Conservation (phyloP, 352 stramenopile species). For the Globisporangium iwayamae region DNA sequence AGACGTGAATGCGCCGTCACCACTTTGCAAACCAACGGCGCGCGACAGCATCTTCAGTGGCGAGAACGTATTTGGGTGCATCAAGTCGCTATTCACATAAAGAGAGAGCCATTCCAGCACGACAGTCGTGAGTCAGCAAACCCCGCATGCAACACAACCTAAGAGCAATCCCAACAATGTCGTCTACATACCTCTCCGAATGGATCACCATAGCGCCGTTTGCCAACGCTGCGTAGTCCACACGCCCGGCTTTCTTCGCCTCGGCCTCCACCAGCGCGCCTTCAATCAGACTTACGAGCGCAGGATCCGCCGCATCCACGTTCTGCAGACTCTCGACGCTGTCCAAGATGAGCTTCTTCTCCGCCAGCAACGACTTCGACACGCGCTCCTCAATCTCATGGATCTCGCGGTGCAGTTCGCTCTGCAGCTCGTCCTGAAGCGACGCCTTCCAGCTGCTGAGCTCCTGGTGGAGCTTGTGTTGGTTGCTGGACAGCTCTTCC, state of each 20-base stretch:
- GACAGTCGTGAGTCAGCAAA: too few species aligned
- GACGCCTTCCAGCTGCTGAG: conserved; percentile 26
- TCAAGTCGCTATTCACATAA: conserved; percentile 43
- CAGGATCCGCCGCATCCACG: conserved; percentile 54
- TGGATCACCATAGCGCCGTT: conserved; percentile 65
- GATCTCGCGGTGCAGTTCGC: conserved; percentile 47
- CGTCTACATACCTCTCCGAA: conserved; percentile 38
- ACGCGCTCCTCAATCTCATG: conserved; percentile 56
- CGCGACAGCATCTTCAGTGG: conserved; percentile 27
- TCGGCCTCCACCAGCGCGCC: conserved; percentile 27
- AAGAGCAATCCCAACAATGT: background rate
- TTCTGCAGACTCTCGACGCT: conserved; percentile 47
- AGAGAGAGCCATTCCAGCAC: background rate
- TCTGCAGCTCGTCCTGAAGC: conserved; percentile 32
- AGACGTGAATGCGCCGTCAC: conserved; percentile 53
- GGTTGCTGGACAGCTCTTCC: conserved; percentile 5
- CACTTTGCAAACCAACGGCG: conserved; percentile 26
- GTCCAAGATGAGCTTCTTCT: conserved; percentile 52
- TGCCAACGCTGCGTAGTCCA: conserved; percentile 62
- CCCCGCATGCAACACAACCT: background rate
- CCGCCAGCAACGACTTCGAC: conserved; percentile 48
- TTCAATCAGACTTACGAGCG: conserved; percentile 54
- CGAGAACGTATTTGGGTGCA: conserved; percentile 31
- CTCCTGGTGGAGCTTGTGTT: conserved; percentile 24
- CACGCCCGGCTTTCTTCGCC: conserved; percentile 46